Evolutionary conservation across 768 basidiomycete genomes (phyloP), one percentile per base, ranked within the genome.

Genomic region (Mycena pura): DNA sequence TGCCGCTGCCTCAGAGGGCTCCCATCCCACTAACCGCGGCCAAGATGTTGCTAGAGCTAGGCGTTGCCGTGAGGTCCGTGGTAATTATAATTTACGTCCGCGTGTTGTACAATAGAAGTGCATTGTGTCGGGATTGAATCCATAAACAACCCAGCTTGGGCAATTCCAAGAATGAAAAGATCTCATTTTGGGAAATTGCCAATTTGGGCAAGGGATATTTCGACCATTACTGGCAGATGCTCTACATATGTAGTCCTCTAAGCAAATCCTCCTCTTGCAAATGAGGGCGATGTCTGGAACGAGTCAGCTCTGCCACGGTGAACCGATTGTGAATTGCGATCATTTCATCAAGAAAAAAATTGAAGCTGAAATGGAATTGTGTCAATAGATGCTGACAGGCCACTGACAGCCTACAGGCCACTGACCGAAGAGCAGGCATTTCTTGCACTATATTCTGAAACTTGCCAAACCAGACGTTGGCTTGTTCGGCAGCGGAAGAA

Each of bases 321-420:
- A 54, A 29, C 15, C 44, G n/a, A 15, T 75, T 75, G 0, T 32
- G 29, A 3, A 56, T 36, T 2, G 34, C 22, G 31, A 76, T 70
- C 72, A 74, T 71, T 50, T 74, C 68, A 50, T 75, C 72, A 0
- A 76, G 39, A 41, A 73, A 75, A 21, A 74, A 75, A 31, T 72
- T 62, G 14, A 66, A 56, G 0, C 54, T 56, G 32, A 8, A 13
- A 8, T 21, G 9, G 21, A 32, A 34, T 28, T 24, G 21, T 6
- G n/a, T 22, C 25, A 25, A 22, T 22, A 24, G 8, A 22, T 14
- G 22, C 22, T 11, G 15, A 6, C 6, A 38, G n/a, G n/a, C n/a
- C n/a, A n/a, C n/a, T n/a, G n/a, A n/a, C n/a, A 22, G 13, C 32
- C n/a, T n/a, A n/a, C n/a, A n/a, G n/a, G n/a, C n/a, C n/a, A n/a